A percentile compares a stretch with the other conserved stretches of the same genome.
Evolutionary conservation across 352 stramenopile species (phyloP).

Genomic region (Phytophthora fragariaefolia): DNA sequence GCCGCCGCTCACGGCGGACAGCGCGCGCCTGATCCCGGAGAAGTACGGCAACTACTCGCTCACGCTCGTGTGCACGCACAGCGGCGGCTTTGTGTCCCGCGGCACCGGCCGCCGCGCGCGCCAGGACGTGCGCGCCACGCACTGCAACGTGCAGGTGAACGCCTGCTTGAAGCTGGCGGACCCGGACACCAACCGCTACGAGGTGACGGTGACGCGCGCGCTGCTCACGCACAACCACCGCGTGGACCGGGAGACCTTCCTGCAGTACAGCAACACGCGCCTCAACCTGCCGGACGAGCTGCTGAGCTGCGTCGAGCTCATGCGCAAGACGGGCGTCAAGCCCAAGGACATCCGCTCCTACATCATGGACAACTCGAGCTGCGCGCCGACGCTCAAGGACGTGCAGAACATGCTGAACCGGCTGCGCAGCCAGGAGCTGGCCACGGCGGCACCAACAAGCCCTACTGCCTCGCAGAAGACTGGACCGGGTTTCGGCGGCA

Average conservation of each 20-base stretch:
- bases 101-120: constrained; percentile 38
- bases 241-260: constrained; percentile 41
- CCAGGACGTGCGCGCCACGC: constrained; percentile 39
- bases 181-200: constrained; percentile 33
- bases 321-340: constrained; percentile 45
- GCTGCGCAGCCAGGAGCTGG: constrained; percentile 29
- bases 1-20: not conserved
- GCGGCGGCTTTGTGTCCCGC: constrained; percentile 38
- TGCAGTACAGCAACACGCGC: constrained; percentile 44
- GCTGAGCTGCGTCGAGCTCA: constrained; percentile 42
- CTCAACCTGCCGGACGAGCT: constrained; percentile 37
- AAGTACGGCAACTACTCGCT: constrained; percentile 45
- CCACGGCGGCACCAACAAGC: not conserved
- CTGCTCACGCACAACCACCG: constrained; percentile 42
- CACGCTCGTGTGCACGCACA: constrained; percentile 50
- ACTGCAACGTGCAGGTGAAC: constrained; percentile 45
- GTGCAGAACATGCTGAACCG: constrained; percentile 43
- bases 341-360: constrained; percentile 38
- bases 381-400: constrained; percentile 43
- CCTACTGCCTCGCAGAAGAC: not conserved
- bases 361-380: constrained; percentile 43
- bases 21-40: constrained; percentile 36
- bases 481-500: not conserved
- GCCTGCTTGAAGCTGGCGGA: constrained; percentile 45
- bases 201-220: constrained; percentile 39